Conservation (phyloP, 2,329 filamentous ascomycete genomes). For the Pestalotiopsis sp. region DNA sequence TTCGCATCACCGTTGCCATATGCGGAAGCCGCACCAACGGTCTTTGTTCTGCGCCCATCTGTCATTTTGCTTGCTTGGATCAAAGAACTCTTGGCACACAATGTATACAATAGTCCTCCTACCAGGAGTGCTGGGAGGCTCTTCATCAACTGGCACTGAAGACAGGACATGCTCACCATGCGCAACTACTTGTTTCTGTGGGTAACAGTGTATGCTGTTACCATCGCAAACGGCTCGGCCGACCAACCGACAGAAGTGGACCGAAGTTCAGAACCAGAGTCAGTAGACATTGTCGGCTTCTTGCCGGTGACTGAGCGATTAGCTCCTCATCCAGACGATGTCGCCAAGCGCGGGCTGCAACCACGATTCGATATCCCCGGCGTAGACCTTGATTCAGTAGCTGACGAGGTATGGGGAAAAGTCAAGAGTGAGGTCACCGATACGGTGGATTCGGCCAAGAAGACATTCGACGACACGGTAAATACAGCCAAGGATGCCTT, state of each 20-base stretch:
- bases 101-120: background rate
- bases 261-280: background rate
- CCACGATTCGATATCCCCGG: background rate
- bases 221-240: background rate
- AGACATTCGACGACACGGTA: background rate
- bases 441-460: background rate
- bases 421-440: conserved; percentile 1
- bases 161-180: background rate
- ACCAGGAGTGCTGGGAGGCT: background rate
- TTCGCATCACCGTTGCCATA: background rate
- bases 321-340: background rate
- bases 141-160: background rate
- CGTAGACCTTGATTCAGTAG: background rate
- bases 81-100: background rate
- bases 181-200: background rate
- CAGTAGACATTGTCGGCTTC: background rate
- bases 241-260: background rate
- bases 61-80: background rate
- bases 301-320: background rate
- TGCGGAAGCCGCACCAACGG: background rate
- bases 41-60: background rate
- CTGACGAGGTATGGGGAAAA: background rate
- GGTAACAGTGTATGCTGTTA: background rate
- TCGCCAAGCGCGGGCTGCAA: background rate
- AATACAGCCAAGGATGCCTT: background rate